These are phyloP conservation scores for Euphorbia neoarborescens DNA, from an alignment of 441 rosid species.

Conservation along the genomic window DNA sequence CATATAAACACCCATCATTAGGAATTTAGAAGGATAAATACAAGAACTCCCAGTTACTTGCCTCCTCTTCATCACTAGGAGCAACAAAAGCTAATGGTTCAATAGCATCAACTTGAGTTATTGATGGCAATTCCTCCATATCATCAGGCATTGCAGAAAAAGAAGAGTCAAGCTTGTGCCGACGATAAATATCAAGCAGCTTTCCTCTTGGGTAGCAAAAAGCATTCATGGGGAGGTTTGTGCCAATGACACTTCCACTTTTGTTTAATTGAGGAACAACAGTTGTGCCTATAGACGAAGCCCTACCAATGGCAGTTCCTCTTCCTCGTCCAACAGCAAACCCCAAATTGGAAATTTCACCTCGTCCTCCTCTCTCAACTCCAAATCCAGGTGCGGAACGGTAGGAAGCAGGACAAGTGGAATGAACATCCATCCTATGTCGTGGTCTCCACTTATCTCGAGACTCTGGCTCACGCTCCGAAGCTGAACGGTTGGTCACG, in stretches of 20 bases:
- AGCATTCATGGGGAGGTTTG: constrained; percentile 23
- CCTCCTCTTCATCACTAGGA: constrained; percentile 75
- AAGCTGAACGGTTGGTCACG: constrained; percentile 33
- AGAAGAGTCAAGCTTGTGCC: constrained; percentile 39
- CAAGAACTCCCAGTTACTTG: constrained; percentile 19
- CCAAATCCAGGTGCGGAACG: constrained; percentile 93
- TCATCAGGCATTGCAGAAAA: constrained; percentile 38
- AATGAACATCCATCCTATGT: constrained; percentile 44
- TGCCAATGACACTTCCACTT: constrained; percentile 35
- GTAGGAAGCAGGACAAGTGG: constrained; percentile 29
- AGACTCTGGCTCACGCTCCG: constrained; percentile 73
- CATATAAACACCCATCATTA: neutral
- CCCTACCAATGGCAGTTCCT: constrained; percentile 37
- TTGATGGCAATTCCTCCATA: constrained; percentile 50
- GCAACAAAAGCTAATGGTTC: constrained; percentile 72
- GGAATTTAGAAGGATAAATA: neutral
- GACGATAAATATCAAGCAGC: constrained; percentile 82
- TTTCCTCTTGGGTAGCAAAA: constrained; percentile 75
- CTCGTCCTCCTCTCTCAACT: constrained; percentile 56
- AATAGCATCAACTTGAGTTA: constrained; percentile 32
- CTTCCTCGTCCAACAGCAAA: constrained; percentile 82
- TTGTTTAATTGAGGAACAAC: constrained; percentile 22
- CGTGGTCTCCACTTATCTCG: constrained; percentile 98
- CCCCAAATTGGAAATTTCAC: constrained; percentile 52
- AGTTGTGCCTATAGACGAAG: constrained; percentile 24